Evolutionary conservation across 2,329 filamentous ascomycete species (phyloP).

Genomic region (Pezicula radicicola): DNA sequence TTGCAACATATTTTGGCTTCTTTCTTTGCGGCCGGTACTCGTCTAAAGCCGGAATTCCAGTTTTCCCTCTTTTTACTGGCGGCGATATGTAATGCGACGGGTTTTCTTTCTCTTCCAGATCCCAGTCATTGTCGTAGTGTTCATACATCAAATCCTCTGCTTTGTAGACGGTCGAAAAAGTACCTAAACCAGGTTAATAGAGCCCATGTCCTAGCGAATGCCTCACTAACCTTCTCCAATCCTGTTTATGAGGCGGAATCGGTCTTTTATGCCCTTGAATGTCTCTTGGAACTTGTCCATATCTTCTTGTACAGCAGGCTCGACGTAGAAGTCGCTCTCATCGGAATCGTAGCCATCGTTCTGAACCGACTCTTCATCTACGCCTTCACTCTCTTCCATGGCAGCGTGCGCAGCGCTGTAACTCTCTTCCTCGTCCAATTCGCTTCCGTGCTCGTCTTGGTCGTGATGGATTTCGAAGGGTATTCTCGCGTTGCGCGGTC

Average conservation of each 20-base stretch:
- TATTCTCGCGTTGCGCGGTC: conserved; percentile 26
- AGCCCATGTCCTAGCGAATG: background rate
- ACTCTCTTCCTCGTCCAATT: conserved; percentile 28
- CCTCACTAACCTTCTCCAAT: conserved; percentile 80
- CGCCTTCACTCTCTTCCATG: conserved; percentile 21
- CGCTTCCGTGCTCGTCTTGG: background rate
- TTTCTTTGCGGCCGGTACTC: conserved; percentile 35
- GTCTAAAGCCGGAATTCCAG: conserved; percentile 30
- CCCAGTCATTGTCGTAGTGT: conserved; percentile 82
- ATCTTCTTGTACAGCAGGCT: conserved; percentile 72
- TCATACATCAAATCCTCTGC: conserved; percentile 90
- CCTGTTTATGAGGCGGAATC: conserved; percentile 88
- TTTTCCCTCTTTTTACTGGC: conserved; percentile 53
- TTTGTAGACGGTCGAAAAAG: conserved; percentile 98
- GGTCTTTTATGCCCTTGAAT: conserved; percentile 79
- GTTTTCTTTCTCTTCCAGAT: conserved; percentile 63
- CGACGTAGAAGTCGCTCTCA: conserved; percentile 58
- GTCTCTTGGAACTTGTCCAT: conserved; percentile 81
- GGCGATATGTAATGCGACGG: conserved; percentile 64
- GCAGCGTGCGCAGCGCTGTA: conserved; percentile 38
- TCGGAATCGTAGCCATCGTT: conserved; percentile 48
- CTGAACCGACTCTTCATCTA: conserved; percentile 20
- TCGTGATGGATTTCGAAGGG: conserved; percentile 36
- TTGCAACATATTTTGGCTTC: conserved; percentile 78
- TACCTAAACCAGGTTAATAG: conserved; percentile 55